These are phyloP conservation scores for Russula emetica DNA, from an alignment of 768 basidiomycete genomes.

Conservation along the genomic window DNA sequence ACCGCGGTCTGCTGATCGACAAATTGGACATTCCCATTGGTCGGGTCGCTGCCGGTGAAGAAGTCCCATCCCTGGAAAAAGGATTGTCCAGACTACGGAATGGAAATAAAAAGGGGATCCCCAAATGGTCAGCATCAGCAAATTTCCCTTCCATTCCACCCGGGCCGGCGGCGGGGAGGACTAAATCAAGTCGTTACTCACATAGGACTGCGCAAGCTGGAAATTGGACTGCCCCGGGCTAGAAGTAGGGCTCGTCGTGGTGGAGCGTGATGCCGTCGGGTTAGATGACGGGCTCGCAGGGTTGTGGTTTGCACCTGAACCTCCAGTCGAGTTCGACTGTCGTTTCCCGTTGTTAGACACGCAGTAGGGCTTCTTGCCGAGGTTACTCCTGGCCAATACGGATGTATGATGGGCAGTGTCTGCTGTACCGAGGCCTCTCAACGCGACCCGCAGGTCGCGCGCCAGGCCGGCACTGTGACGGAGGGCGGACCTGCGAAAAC, in stretches of 20 bases:
- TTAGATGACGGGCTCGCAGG: constrained; percentile 17
- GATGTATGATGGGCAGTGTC: neutral
- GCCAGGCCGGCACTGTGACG: constrained; percentile 59
- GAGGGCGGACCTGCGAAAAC: constrained; percentile 51
- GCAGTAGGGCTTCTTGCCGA: constrained; percentile 29
- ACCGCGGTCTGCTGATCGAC: constrained; percentile 59
- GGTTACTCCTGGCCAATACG: constrained; percentile 9
- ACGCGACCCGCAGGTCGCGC: constrained; percentile 63
- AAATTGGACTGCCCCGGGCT: constrained; percentile 29
- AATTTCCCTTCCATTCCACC: neutral
- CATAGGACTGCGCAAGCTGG: constrained; percentile 57
- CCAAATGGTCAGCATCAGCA: neutral
- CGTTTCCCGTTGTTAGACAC: constrained; percentile 13
- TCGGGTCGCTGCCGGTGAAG: constrained; percentile 66
- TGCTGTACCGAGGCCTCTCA: constrained; percentile 48
- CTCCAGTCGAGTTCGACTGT: neutral
- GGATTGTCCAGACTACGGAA: constrained; percentile 50
- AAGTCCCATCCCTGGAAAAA: constrained; percentile 88
- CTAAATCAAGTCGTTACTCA: constrained; percentile 34
- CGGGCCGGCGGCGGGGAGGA: constrained; percentile 9
- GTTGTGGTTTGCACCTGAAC: no score
- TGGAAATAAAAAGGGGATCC: neutral
- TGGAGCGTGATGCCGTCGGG: constrained; percentile 28
- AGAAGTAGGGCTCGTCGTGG: constrained; percentile 17
- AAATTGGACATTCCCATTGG: constrained; percentile 66